Base-by-base conservation (phyloP, 2,329 filamentous ascomycete genomes). In the Colletotrichum aenigma region DNA sequence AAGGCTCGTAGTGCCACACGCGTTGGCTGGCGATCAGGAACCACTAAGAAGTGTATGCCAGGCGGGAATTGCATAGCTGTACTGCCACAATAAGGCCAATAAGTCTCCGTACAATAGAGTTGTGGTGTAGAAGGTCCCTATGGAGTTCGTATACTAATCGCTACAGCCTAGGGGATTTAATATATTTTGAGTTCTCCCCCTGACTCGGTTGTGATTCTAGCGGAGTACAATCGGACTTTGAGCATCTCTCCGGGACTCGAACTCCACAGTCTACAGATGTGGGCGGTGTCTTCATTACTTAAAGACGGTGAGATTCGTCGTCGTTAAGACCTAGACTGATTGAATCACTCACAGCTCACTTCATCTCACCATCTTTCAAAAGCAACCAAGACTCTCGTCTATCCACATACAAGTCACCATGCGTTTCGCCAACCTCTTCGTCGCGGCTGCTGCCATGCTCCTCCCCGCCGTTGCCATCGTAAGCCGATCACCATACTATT, bases 271-370 rank as follows among this genome's bases (percentile, higher is more conserved):
- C 5, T 48, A 4, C 5, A 21, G 43, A 10, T n/a, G 16, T n/a
- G 1, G 8, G 36, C 16, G 7, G 1, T 12, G 38, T 10, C 18
- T n/a, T n/a, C 5, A n/a, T 12, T 48, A 48, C 6, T 48, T 21
- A 21, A 48, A 13, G 38, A 13, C 18, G 2, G 43, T 3, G 43
- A 7, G 4, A 13, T 21, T 48, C 10, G 3, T 13, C 43, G 6
- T 48, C 0, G 10, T 13, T 48, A 0, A 7, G 0, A 13, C 0
- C 6, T 13, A 3, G 5, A 0, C 0, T 21, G 43, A 6, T 0
- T 48, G 0, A 10, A 48, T 48, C 43, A 21, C 6, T 21, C 43
- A 21, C n/a, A 52, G 21, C n/a, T 7, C n/a, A 52, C n/a, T 7
- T 21, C 43, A 52, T 2, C 43, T 21, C n/a, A 21, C 6, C 0